phyloP scores from a whole-genome alignment of 2,329 filamentous ascomycete species.

The Fusarium zealandicum region DNA sequence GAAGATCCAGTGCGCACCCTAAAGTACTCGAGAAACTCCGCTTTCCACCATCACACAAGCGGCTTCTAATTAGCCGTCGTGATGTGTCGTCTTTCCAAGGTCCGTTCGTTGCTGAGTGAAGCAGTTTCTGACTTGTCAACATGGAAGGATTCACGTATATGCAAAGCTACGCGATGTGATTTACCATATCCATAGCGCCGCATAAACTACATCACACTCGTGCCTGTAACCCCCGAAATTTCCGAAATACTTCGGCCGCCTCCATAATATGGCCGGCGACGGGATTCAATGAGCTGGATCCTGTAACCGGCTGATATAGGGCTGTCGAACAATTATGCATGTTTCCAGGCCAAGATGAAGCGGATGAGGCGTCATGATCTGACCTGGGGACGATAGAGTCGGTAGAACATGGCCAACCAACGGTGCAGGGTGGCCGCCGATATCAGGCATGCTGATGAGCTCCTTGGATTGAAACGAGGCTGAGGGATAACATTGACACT shows the following conservation, averaged over 20 bases:
- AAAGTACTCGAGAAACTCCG: neutral
- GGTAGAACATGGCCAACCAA: conserved; percentile 8
- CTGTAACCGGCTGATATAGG: neutral
- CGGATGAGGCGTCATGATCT: conserved; percentile 6
- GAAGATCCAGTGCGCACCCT: conserved; percentile 3
- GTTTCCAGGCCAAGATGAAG: neutral
- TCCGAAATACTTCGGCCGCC: conserved; percentile 9
- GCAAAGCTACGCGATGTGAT: neutral
- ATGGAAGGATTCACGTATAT: neutral
- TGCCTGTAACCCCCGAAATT: neutral
- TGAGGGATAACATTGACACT: conserved; percentile 1
- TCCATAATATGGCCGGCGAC: neutral
- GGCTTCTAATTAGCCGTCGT: neutral
- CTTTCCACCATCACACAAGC: conserved; percentile 1
- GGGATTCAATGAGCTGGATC: conserved; percentile 1
- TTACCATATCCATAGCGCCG: neutral
- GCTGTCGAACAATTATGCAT: neutral
- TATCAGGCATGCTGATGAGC: neutral
- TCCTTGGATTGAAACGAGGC: conserved; percentile 8
- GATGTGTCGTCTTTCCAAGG: too few relatives aligned
- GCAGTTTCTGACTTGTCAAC: conserved; percentile 3
- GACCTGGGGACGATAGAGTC: neutral
- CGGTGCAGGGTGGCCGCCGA: neutral
- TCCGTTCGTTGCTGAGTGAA: neutral
- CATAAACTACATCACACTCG: neutral